A percentile compares a stretch with the other conserved stretches of the same genome.
Evolutionary conservation across 2,329 filamentous ascomycete genomes (phyloP).

Genomic region (Juglanconis sp.): DNA sequence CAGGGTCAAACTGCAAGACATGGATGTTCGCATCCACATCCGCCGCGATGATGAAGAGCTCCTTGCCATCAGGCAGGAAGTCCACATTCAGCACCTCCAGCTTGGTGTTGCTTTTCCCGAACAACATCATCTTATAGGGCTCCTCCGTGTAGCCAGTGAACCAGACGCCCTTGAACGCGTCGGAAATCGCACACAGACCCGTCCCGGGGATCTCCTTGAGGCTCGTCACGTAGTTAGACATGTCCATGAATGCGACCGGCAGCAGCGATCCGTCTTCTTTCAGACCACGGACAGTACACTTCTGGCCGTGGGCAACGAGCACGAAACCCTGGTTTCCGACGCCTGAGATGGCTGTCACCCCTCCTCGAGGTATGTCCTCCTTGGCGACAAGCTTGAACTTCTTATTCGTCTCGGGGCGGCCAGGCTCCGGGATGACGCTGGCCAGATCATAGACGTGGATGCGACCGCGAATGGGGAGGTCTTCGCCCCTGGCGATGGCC

Average conservation of each 20-base stretch:
- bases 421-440: constrained; percentile 84
- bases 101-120: constrained; percentile 78
- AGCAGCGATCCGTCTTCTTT: constrained; percentile 92
- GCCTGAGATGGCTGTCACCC: constrained; percentile 80
- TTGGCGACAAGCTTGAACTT: constrained; percentile 82
- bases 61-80: constrained; percentile 80
- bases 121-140: constrained; percentile 90
- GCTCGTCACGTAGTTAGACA: constrained; percentile 89
- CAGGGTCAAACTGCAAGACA: constrained; percentile 89
- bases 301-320: constrained; percentile 89
- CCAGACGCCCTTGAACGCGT: constrained; percentile 92
- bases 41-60: constrained; percentile 76
- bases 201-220: constrained; percentile 79
- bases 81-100: constrained; percentile 80
- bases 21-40: constrained; percentile 86
- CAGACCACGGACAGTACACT: constrained; percentile 92
- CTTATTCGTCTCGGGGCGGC: constrained; percentile 77
- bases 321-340: constrained; percentile 85
- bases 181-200: constrained; percentile 81
- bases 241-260: constrained; percentile 95
- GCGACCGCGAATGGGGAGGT: constrained; percentile 78
- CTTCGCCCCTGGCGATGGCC: constrained; percentile 82
- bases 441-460: constrained; percentile 92
- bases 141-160: constrained; percentile 96
- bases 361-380: constrained; percentile 88